phyloP scores from a whole-genome alignment of 495 filamentous ascomycete genomes.

The Friedmanniomyces simplex region DNA sequence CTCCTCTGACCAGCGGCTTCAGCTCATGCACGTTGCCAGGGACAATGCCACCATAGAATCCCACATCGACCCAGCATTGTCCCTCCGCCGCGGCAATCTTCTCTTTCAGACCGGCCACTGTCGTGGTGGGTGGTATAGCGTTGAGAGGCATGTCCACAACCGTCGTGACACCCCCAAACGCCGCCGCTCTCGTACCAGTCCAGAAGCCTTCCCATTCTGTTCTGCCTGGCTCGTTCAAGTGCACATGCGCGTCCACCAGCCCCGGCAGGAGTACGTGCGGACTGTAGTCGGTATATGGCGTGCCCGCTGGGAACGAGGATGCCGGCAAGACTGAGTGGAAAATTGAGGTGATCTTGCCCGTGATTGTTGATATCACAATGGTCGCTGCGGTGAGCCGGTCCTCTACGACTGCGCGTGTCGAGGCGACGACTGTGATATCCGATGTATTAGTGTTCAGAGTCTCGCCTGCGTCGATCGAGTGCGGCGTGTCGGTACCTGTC shows the following conservation, averaged over 20 bases:
- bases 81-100: conserved; percentile 78
- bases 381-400: conserved; percentile 64
- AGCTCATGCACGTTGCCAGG: conserved; percentile 79
- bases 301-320: conserved; percentile 58
- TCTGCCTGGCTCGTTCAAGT: conserved; percentile 92
- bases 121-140: conserved; percentile 93
- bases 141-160: conserved; percentile 98
- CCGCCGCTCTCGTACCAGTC: conserved; percentile 85
- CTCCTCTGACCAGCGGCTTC: conserved; percentile 69
- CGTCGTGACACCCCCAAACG: conserved; percentile 95
- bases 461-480: neutral
- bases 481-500: neutral
- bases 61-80: conserved; percentile 97
- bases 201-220: conserved; percentile 99
- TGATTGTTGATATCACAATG: conserved; percentile 62
- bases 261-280: conserved; percentile 84
- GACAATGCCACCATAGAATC: conserved; percentile 93
- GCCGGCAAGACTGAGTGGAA: conserved; percentile 60
- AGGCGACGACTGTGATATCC: conserved; percentile 62
- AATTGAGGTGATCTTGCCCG: conserved; percentile 78
- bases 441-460: neutral
- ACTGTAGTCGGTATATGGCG: conserved; percentile 71
- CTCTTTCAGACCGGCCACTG: conserved; percentile 65
- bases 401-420: conserved; percentile 63
- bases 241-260: conserved; percentile 92